Conservation (phyloP, 768 basidiomycete species). For the Agrocybe chaxingu region DNA sequence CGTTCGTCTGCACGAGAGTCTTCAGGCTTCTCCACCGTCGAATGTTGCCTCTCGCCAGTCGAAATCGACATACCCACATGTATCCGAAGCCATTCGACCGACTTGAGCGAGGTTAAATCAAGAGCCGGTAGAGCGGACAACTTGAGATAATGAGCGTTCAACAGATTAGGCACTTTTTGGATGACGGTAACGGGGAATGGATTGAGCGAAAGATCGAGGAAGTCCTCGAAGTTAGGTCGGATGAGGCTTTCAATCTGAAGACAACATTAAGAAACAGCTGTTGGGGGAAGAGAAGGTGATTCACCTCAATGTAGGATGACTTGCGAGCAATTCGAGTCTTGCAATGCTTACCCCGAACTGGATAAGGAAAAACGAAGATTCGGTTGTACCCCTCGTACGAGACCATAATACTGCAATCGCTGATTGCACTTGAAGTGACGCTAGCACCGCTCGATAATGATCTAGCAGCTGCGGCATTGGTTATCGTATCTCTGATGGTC, state of each 20-base stretch:
- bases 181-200: constrained; percentile 23
- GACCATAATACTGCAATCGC: constrained; percentile 8
- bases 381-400: constrained; percentile 3
- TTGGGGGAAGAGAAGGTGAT: neutral
- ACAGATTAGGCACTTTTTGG: constrained; percentile 10
- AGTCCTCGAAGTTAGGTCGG: too few relatives aligned
- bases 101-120: constrained; percentile 11
- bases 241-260: neutral
- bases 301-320: constrained; percentile 4
- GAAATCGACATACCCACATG: constrained; percentile 28
- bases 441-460: too few relatives aligned
- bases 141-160: constrained; percentile 39
- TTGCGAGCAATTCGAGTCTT: constrained; percentile 4
- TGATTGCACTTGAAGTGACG: too few relatives aligned
- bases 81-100: constrained; percentile 26
- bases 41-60: constrained; percentile 24
- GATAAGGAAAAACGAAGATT: constrained; percentile 11
- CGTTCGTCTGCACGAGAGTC: too few relatives aligned
- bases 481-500: too few relatives aligned
- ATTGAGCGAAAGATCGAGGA: constrained; percentile 5
- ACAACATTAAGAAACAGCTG: neutral
- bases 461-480: too few relatives aligned
- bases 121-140: constrained; percentile 31
- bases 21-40: constrained; percentile 8
- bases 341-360: constrained; percentile 3